These are phyloP conservation scores for Neurospora pannonica DNA, from an alignment of 495 filamentous ascomycete genomes.

Conservation along the genomic window DNA sequence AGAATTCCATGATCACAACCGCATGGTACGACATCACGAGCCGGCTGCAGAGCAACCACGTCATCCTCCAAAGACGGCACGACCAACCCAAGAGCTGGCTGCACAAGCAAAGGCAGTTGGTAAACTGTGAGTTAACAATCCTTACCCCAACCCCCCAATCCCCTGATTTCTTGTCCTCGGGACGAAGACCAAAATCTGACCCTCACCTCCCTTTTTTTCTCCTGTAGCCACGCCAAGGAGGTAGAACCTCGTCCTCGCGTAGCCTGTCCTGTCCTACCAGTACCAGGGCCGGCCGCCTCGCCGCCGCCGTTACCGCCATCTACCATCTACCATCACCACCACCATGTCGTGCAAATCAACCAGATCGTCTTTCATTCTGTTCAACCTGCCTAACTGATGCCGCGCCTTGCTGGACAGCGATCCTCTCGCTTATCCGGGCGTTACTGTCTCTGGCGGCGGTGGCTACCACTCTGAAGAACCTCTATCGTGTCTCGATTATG, in stretches of 20 bases:
- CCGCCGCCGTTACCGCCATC: not conserved
- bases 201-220: not conserved
- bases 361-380: not conserved
- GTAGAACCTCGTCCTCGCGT: slow-evolving; percentile 27
- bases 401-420: not conserved
- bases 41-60: slow-evolving; percentile 80
- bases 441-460: not conserved
- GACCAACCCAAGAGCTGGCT: slow-evolving; percentile 84
- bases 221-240: slow-evolving; percentile 36
- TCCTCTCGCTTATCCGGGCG: not conserved
- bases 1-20: slow-evolving; percentile 74
- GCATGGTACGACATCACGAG: slow-evolving; percentile 88
- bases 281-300: not conserved
- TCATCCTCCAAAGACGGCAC: slow-evolving; percentile 61
- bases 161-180: not conserved
- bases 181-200: not conserved
- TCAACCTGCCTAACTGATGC: not conserved
- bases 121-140: slow-evolving; percentile 40
- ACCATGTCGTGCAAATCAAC: not conserved
- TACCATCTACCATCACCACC: not conserved
- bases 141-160: not conserved
- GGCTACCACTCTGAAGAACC: not conserved
- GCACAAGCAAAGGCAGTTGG: slow-evolving; percentile 72
- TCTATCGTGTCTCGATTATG: not conserved
- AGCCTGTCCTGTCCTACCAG: slow-evolving; percentile 4